These are phyloP conservation scores for Cystobasidium slooffiae DNA, from an alignment of 1,284 basidiomycete species.

Conservation along the genomic window DNA sequence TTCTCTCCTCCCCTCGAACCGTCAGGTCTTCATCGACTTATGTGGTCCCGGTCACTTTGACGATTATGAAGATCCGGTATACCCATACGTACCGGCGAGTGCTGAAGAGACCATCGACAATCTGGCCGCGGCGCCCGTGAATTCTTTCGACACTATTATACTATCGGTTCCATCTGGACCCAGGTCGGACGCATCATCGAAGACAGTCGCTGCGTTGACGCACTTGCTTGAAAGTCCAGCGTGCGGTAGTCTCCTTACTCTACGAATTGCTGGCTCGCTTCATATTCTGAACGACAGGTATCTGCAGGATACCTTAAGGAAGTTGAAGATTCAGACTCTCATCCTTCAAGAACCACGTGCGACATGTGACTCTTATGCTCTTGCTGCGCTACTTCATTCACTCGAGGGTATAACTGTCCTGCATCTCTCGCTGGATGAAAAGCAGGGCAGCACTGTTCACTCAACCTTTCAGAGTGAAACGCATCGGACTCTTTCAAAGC, in stretches of 20 bases:
- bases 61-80: no score
- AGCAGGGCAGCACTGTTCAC: neutral
- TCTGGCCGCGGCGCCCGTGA: no score
- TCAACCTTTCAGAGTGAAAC: neutral
- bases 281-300: neutral
- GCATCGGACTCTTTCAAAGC: neutral
- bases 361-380: neutral
- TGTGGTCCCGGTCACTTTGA: no score
- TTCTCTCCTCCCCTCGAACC: no score
- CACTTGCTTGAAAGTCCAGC: conserved; percentile 4
- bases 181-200: neutral
- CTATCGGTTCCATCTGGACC: no score
- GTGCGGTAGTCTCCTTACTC: neutral
- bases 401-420: neutral
- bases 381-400: neutral
- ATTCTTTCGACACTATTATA: no score
- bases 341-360: conserved; percentile 15
- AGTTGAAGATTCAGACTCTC: neutral
- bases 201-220: neutral
- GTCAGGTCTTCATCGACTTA: no score
- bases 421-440: neutral
- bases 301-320: neutral
- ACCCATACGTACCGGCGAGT: no score
- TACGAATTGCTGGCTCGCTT: neutral
- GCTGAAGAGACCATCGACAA: no score